Evolutionary conservation across 768 basidiomycete genomes (phyloP).

Genomic region (Hypholoma sublateritium): DNA sequence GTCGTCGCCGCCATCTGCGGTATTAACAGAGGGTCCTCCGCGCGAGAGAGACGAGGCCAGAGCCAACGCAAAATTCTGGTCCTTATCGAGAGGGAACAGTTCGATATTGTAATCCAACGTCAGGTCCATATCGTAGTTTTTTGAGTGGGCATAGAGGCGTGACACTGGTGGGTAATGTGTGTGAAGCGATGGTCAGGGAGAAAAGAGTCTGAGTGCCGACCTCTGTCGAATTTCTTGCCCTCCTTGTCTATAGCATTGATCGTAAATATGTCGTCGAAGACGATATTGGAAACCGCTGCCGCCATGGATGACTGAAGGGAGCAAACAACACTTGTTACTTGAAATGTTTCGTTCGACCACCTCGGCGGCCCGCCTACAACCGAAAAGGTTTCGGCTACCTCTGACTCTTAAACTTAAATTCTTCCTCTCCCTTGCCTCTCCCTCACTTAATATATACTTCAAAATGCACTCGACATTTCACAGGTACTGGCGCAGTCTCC

Average conservation of each 20-base stretch:
- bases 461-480: constrained; percentile 13
- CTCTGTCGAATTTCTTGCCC: constrained; percentile 98
- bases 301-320: constrained; percentile 40
- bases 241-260: constrained; percentile 85
- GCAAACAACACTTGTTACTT: not conserved
- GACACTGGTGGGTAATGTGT: constrained; percentile 60
- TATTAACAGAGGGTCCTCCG: constrained; percentile 44
- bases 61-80: constrained; percentile 80
- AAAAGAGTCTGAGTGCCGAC: constrained; percentile 42
- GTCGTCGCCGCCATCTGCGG: constrained; percentile 48
- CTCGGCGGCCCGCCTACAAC: constrained; percentile 1
- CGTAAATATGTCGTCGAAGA: constrained; percentile 94
- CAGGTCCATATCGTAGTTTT: constrained; percentile 90
- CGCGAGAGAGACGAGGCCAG: constrained; percentile 79
- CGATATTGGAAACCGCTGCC: constrained; percentile 64
- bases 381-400: not conserved
- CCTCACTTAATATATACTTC: not conserved
- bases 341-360: not conserved
- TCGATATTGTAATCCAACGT: constrained; percentile 95
- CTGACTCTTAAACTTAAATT: not conserved
- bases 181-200: constrained; percentile 9
- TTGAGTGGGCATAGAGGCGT: constrained; percentile 83
- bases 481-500: constrained; percentile 7
- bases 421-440: not conserved
- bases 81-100: constrained; percentile 70